Evolutionary conservation across 257 asterid species (phyloP).

Genomic region (Lavandula angustifolia): DNA sequence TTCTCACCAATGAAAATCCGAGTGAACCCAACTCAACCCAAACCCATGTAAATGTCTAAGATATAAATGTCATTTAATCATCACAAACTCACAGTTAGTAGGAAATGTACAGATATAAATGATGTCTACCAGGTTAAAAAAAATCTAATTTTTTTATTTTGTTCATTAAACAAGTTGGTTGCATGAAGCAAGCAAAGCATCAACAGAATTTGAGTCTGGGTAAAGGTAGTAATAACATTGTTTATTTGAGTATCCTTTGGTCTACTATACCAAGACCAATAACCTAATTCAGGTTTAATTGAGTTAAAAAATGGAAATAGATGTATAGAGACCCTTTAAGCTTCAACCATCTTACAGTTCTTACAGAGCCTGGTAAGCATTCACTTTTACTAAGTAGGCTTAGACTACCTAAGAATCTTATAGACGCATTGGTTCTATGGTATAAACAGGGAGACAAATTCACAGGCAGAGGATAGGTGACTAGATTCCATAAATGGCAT

Average conservation of each 20-base stretch:
- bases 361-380: background rate
- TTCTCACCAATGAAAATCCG: background rate
- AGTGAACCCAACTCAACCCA: background rate
- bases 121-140: background rate
- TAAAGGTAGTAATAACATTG: background rate
- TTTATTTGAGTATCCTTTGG: background rate
- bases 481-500: background rate
- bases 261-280: background rate
- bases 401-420: conserved; percentile 9
- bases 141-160: background rate
- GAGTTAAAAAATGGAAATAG: conserved; percentile 1
- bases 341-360: background rate
- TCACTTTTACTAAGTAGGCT: background rate
- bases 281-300: background rate
- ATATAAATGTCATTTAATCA: no score
- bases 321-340: background rate
- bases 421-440: background rate
- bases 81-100: no score
- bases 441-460: background rate
- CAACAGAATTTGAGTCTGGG: background rate
- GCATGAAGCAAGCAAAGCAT: background rate
- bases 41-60: background rate
- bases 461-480: background rate
- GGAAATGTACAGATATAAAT: background rate
- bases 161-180: background rate